These are phyloP conservation scores for Neocatenulostroma microsporum DNA, from an alignment of 2,329 filamentous ascomycete genomes.

Conservation along the genomic window DNA sequence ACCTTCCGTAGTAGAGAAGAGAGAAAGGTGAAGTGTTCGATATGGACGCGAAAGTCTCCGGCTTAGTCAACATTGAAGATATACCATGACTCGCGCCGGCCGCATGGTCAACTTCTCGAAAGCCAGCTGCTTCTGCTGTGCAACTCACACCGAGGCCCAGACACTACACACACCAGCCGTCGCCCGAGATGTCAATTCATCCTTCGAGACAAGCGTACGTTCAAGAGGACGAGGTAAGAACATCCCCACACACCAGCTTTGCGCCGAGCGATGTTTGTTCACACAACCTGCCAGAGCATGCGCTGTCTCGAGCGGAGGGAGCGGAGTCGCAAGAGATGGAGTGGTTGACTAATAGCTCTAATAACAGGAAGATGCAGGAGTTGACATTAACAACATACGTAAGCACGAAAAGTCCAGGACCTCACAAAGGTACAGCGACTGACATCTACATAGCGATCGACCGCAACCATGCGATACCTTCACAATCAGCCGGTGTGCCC, in stretches of 20 bases:
- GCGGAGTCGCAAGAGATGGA: constrained; percentile 7
- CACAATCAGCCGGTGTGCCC: constrained; percentile 57
- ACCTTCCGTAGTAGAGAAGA: too few species aligned
- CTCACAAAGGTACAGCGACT: too few species aligned
- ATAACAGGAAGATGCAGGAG: constrained; percentile 47
- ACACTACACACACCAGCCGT: too few species aligned
- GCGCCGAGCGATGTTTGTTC: constrained; percentile 24
- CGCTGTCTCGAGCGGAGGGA: constrained; percentile 7
- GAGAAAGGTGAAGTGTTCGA: too few species aligned
- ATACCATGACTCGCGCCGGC: too few species aligned
- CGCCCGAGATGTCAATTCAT: constrained; percentile 48
- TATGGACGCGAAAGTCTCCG: too few species aligned
- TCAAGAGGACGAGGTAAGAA: constrained; percentile 71
- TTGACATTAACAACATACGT: constrained; percentile 58
- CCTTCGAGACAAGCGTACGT: constrained; percentile 89
- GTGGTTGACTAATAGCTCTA: constrained; percentile 19
- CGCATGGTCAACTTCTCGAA: too few species aligned
- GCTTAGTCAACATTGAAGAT: too few species aligned
- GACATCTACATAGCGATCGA: too few species aligned
- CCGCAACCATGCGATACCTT: constrained; percentile 74
- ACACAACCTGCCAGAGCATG: constrained; percentile 22
- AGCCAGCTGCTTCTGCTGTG: too few species aligned
- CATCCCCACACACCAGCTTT: constrained; percentile 7
- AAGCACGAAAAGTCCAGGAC: too few species aligned
- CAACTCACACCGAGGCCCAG: too few species aligned